phyloP scores from a whole-genome alignment of 306 rosid genomes.

The Cicer yamashitae region DNA sequence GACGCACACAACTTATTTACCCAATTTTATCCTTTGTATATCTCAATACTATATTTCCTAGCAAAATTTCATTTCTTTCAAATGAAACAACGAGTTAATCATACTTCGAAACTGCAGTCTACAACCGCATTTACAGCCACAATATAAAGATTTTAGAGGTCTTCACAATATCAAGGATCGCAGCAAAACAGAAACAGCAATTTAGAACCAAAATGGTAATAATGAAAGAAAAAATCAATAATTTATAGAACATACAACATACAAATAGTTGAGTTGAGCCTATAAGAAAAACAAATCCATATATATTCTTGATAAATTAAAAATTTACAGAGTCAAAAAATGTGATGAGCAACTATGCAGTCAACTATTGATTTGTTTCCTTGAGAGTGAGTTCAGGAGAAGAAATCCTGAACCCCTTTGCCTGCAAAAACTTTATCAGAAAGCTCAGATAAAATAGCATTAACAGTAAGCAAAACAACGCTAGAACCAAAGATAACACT shows the following conservation, averaged over 20 bases:
- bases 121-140: neutral
- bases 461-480: slow-evolving; percentile 85
- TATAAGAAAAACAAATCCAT: neutral
- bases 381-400: slow-evolving; percentile 34
- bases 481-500: slow-evolving; percentile 84
- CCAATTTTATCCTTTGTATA: neutral
- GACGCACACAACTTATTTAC: neutral
- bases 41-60: neutral
- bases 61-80: neutral
- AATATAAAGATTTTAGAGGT: neutral
- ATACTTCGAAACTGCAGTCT: neutral
- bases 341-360: neutral
- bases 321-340: slow-evolving; percentile 15
- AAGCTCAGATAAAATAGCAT: slow-evolving; percentile 79
- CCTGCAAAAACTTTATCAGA: slow-evolving; percentile 77
- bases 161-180: neutral
- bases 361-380: no score
- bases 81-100: neutral
- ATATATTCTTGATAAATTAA: neutral
- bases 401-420: slow-evolving; percentile 85
- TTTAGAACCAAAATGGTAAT: neutral
- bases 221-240: neutral
- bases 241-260: neutral
- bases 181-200: neutral
- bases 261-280: neutral